Evolutionary conservation across 257 asterid genomes (phyloP).

Genomic region (Nicotiana noctiflora): DNA sequence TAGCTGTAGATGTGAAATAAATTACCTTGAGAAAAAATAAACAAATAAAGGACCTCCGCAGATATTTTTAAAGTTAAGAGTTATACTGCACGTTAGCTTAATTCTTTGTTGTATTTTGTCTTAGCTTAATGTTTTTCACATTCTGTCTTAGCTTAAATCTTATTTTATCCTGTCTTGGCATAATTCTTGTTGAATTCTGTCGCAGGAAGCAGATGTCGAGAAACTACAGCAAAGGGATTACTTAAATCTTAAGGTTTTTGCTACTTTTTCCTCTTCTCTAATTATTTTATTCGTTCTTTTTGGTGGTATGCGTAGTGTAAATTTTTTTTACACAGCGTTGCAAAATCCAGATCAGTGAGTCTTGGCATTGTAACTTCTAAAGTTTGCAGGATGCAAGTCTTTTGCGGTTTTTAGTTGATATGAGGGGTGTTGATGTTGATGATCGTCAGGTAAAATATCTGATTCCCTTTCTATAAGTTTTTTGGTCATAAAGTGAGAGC

Average conservation of each 20-base stretch:
- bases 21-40: not conserved
- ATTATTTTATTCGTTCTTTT: not conserved
- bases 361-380: slow-evolving; percentile 35
- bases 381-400: slow-evolving; percentile 98
- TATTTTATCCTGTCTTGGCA: no score
- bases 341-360: slow-evolving; percentile 25
- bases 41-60: not conserved
- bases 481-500: not conserved
- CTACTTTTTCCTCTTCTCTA: slow-evolving; percentile 1
- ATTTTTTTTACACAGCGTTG: not conserved
- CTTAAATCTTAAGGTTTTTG: slow-evolving; percentile 62
- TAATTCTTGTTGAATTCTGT: slow-evolving; percentile 11
- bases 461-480: slow-evolving; percentile 7
- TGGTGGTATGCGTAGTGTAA: not conserved
- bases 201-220: slow-evolving; percentile 92
- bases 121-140: no score
- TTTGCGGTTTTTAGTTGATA: slow-evolving; percentile 91
- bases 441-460: slow-evolving; percentile 74
- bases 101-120: slow-evolving; percentile 11
- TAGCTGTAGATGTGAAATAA: not conserved
- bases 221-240: slow-evolving; percentile 95
- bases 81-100: not conserved
- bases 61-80: not conserved
- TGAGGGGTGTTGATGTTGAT: slow-evolving; percentile 97
- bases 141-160: no score